A percentile compares a stretch with the other conserved stretches of the same genome.
phyloP scores from a whole-genome alignment of 2,329 filamentous ascomycete species.

The Tolypocladium sp. region DNA sequence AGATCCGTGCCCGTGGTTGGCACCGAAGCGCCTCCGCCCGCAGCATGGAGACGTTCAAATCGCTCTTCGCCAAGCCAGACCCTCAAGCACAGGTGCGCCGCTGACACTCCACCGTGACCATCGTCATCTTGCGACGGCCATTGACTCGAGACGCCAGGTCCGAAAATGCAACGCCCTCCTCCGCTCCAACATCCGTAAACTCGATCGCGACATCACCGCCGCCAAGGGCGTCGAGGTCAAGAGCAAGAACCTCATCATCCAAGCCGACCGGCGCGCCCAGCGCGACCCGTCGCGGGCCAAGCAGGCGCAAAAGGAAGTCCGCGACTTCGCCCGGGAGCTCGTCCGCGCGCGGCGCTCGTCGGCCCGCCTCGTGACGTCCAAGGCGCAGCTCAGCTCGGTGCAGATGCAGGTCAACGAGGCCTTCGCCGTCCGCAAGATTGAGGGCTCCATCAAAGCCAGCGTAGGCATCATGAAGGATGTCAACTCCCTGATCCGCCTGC shows the following conservation, averaged over 20 bases:
- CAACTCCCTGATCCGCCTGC: slow-evolving; percentile 73
- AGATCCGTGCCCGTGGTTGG: not conserved
- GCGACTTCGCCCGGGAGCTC: slow-evolving; percentile 81
- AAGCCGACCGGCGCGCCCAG: slow-evolving; percentile 72
- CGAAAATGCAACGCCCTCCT: slow-evolving; percentile 92
- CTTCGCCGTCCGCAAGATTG: slow-evolving; percentile 90
- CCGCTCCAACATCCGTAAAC: slow-evolving; percentile 80
- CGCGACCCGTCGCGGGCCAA: slow-evolving; percentile 68
- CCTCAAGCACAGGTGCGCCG: slow-evolving; percentile 76
- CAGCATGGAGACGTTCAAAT: slow-evolving; percentile 77
- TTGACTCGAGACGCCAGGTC: slow-evolving; percentile 47
- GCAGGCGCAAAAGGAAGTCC: slow-evolving; percentile 74
- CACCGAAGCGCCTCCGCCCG: slow-evolving; percentile 5
- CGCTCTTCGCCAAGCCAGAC: slow-evolving; percentile 85
- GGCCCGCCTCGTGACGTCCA: slow-evolving; percentile 69
- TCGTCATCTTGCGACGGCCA: not conserved
- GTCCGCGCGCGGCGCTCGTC: slow-evolving; percentile 72
- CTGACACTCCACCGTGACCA: not conserved
- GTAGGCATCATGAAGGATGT: slow-evolving; percentile 97
- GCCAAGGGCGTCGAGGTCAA: slow-evolving; percentile 74
- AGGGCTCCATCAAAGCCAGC: slow-evolving; percentile 77
- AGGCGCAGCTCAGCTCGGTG: slow-evolving; percentile 85
- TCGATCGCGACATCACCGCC: slow-evolving; percentile 82
- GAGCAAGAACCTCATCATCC: slow-evolving; percentile 75
- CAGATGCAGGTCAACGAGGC: slow-evolving; percentile 98